Evolutionary conservation across 2,329 filamentous ascomycete genomes (phyloP).

Genomic region (Calonectria fujianensis): DNA sequence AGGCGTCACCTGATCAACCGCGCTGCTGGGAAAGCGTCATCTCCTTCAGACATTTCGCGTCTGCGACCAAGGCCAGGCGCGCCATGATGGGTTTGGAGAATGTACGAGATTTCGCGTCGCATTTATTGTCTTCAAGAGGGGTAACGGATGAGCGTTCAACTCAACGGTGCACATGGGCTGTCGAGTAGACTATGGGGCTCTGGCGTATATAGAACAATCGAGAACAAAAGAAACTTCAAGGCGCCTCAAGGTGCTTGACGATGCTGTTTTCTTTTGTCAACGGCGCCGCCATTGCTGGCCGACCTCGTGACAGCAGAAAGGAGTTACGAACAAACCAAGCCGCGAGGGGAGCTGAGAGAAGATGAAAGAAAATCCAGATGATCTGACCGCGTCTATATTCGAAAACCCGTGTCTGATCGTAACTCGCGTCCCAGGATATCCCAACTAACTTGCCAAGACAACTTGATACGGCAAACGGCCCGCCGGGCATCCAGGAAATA

Average conservation of each 20-base stretch:
- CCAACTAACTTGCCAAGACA: conserved; percentile 17
- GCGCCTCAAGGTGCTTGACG: background rate
- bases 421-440: background rate
- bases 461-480: background rate
- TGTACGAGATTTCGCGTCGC: background rate
- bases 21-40: background rate
- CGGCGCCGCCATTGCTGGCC: background rate
- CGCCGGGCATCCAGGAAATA: conserved; percentile 20
- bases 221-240: background rate
- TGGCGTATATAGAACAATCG: background rate
- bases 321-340: background rate
- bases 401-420: background rate
- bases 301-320: background rate
- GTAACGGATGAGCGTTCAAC: background rate
- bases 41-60: conserved; percentile 9
- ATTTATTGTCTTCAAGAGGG: background rate
- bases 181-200: background rate
- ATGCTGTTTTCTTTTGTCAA: conserved; percentile 6
- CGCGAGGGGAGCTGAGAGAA: background rate
- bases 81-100: background rate
- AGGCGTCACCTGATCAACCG: conserved; percentile 34
- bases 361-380: conserved; percentile 7
- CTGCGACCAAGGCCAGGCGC: background rate
- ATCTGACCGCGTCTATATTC: conserved; percentile 16
- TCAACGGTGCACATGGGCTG: background rate